Base-by-base conservation (phyloP, 2,329 filamentous ascomycete genomes). In the Pleoardoris graminearum region DNA sequence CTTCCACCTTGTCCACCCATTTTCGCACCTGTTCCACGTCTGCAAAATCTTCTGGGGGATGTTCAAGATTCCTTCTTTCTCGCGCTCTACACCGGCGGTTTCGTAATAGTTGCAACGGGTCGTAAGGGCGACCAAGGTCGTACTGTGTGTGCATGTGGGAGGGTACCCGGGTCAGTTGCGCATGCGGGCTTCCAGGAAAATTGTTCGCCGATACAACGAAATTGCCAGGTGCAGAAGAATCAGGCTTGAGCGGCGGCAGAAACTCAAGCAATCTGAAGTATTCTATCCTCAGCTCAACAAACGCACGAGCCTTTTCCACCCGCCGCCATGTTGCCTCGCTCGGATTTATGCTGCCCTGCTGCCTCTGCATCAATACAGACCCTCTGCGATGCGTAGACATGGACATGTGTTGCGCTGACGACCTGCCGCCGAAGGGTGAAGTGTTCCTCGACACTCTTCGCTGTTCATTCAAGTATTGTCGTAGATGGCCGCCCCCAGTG, bases 41-140 rank as follows among this genome's bases (percentile, higher is more conserved):
- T 33, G 84, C 80, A 77, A 95, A 97, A 1, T 89, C 90, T 60
- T 89, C 86, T 1, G 81, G 79, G 56, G 90, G 85, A 14, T 89
- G 85, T 63, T 94, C 85, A 29, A 96, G 86, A 0, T 82, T 75
- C 59, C 83, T 86, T 35, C 90, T 84, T 74, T 95, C 90, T 14
- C 92, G 83, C 22, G 88, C 87, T 57, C 94, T 83, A 11, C 94
- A 83, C 69, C 92, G 93, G 42, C 93, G 84, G 68, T 99, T 97
- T 17, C 94, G 87, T 50, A 97, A 89, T 62, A 91, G 91, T 72
- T 97, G 94, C 21, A 99, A 76, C 4, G 93, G 94, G 69, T 99
- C 96, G 70, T 97, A 97, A 2, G 80, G 76, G 47, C 92, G 86
- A 4, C 89, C 88, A 7, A 87, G 71, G n/a, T 52, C 66, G 36